These are phyloP conservation scores for sorghum (Sorghum bicolor) DNA, from an alignment of 176 grass and related monocot species.

Conservation along the genomic window Sorghum_bicolor_NCBIv3 NC_012871.2:66110501-66111000, in stretches of 20 bases:
- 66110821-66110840: slow-evolving; percentile 26
- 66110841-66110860: slow-evolving; percentile 55
- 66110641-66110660: no score
- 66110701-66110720: no score
- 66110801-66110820: slow-evolving; percentile 39
- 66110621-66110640: background rate
- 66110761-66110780: no score
- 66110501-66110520: slow-evolving; percentile 14
- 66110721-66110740: no score
- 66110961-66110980: slow-evolving; percentile 52
- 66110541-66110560: no score
- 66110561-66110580: no score
- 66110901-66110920: slow-evolving; percentile 38
- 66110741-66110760: no score
- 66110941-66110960: slow-evolving; percentile 67
- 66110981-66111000: slow-evolving; percentile 67
- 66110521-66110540: background rate
- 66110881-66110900: slow-evolving; percentile 43
- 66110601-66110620: background rate
- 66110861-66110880: slow-evolving; percentile 53
- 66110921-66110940: slow-evolving; percentile 63
- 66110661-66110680: no score
- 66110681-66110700: no score
- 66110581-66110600: background rate
- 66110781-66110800: slow-evolving; percentile 27